phyloP scores from a whole-genome alignment of 192 early-diverging fungal species.

The Umbelopsis ramanniana region DNA sequence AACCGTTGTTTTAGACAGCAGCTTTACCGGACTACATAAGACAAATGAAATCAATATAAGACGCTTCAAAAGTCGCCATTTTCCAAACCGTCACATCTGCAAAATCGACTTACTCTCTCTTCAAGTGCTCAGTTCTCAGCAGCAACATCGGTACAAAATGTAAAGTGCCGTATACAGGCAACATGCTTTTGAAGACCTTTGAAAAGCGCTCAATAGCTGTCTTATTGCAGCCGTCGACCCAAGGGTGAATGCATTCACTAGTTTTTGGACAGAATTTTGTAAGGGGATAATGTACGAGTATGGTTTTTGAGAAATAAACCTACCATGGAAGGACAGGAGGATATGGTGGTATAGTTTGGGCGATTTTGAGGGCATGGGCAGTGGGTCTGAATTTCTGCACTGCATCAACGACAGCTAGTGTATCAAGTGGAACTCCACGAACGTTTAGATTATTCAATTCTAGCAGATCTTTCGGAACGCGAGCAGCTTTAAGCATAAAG shows the following conservation, averaged over 20 bases:
- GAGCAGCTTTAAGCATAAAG: conserved; percentile 69
- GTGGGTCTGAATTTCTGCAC: conserved; percentile 46
- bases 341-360: conserved; percentile 40
- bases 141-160: conserved; percentile 77
- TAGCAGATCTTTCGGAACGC: conserved; percentile 58
- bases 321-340: conserved; percentile 61
- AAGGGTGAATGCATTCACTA: conserved; percentile 59
- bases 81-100: not conserved
- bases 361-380: conserved; percentile 42
- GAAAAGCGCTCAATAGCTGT: conserved; percentile 52
- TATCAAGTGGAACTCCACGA: conserved; percentile 45
- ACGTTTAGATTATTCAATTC: conserved; percentile 60
- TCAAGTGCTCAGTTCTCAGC: conserved; percentile 58
- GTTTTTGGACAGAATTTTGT: not conserved
- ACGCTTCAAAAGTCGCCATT: not conserved
- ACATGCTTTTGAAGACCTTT: conserved; percentile 56
- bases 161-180: conserved; percentile 70
- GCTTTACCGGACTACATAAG: conserved; percentile 50
- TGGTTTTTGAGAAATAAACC: conserved; percentile 3
- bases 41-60: not conserved
- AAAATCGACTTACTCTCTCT: conserved; percentile 57
- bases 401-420: conserved; percentile 34
- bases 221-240: conserved; percentile 50
- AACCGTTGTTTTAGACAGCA: conserved; percentile 48
- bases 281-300: not conserved